Evolutionary conservation across 2,329 filamentous ascomycete genomes (phyloP).

Genomic region (Fusarium torreyae): DNA sequence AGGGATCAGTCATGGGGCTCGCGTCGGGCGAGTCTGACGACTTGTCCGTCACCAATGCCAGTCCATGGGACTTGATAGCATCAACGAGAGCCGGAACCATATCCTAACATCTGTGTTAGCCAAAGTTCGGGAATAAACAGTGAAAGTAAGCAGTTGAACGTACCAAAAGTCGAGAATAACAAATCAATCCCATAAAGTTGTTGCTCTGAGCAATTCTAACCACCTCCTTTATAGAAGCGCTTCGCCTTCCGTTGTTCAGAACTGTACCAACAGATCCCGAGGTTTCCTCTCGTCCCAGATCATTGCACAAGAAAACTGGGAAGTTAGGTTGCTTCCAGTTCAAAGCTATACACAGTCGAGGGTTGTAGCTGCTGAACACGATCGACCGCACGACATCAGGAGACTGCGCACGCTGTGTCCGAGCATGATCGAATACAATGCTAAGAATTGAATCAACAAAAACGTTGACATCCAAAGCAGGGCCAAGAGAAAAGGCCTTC

Average conservation of each 20-base stretch:
- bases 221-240: slow-evolving; percentile 92
- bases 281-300: slow-evolving; percentile 77
- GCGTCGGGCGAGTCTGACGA: slow-evolving; percentile 69
- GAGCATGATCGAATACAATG: slow-evolving; percentile 92
- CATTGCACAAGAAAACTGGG: slow-evolving; percentile 95
- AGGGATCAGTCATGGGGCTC: slow-evolving; percentile 63
- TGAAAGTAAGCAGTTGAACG: slow-evolving; percentile 52
- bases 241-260: slow-evolving; percentile 76
- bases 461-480: slow-evolving; percentile 85
- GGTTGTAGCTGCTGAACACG: slow-evolving; percentile 94
- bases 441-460: slow-evolving; percentile 88
- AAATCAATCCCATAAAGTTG: slow-evolving; percentile 98
- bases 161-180: slow-evolving; percentile 88
- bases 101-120: slow-evolving; percentile 68
- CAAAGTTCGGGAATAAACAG: background rate
- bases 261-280: slow-evolving; percentile 57
- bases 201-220: slow-evolving; percentile 94
- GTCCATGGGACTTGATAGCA: slow-evolving; percentile 92
- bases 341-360: slow-evolving; percentile 89
- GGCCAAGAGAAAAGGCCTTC: slow-evolving; percentile 76
- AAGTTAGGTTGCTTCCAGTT: slow-evolving; percentile 99
- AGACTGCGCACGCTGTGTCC: slow-evolving; percentile 73
- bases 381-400: slow-evolving; percentile 85
- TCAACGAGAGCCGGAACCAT: slow-evolving; percentile 94
- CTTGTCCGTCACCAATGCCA: slow-evolving; percentile 92